Evolutionary conservation across 495 filamentous ascomycete genomes (phyloP), one percentile per base, ranked within the genome.

Genomic region (Hyaloscypha bicolor): DNA sequence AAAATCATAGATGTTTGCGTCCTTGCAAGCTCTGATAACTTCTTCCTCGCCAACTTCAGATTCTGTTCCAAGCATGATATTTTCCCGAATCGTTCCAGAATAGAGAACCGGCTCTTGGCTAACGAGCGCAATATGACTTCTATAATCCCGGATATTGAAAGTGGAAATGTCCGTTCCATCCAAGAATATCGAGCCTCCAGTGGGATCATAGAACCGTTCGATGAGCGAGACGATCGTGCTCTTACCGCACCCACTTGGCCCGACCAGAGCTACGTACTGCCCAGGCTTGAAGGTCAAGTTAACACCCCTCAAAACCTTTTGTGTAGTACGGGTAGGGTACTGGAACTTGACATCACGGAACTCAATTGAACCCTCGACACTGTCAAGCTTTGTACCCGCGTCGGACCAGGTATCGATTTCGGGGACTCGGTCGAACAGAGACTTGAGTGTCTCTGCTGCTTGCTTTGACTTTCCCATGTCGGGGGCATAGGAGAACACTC

Each of bases 81-180:
- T 87, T 73, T 83, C 83, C 51, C 76, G 76, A 31, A 87, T 78
- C 29, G 71, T 84, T 19, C 85, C 85, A 60, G 82, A 78, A 65
- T 86, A 87, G n/a, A 88, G 77, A 6, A 90, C 94, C 9, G 92
- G 91, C 69, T 96, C 93, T 71, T 96, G 92, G 63, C 86, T 89
- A 21, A 96, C 92, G 58, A 96, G 85, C 11, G 91, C 87, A 25
- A 96, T 76, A 71, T 89, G 85, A 35, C 80, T 83, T 55, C 92
- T 85, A 76, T 94, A 94, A 19, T 87, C 82, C 72, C 87, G 90
- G 69, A 93, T 79, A 69, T 93, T 90, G 21, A 93, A 71, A 22
- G 79, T 79, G 31, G 83, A 85, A 64, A 94, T 90, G 39, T 92
- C 87, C 64, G 86, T 82, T 53, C 87, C 90, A 71, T 94, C 91